A percentile compares a stretch with the other conserved stretches of the same genome.
Conservation (phyloP, 2,329 filamentous ascomycete species). For the Paraconiothyrium brasiliense region DNA sequence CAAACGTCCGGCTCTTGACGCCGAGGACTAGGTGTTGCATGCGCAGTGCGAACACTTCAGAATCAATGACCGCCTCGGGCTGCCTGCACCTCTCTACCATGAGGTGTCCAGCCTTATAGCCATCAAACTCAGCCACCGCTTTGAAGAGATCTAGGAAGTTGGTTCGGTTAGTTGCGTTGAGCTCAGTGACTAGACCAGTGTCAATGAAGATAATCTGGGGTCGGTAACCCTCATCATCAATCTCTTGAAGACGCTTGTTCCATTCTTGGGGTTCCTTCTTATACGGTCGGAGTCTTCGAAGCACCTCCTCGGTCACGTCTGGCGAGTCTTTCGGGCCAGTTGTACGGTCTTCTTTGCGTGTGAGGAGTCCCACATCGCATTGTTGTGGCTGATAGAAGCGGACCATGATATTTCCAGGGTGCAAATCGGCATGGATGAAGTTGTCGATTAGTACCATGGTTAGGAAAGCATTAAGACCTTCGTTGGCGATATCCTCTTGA, state of each 20-base stretch:
- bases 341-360: conserved; percentile 44
- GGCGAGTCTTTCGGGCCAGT: conserved; percentile 59
- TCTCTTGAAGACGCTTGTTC: conserved; percentile 75
- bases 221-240: conserved; percentile 87
- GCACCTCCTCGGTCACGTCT: conserved; percentile 88
- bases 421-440: conserved; percentile 94
- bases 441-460: conserved; percentile 98
- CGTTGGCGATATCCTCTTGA: conserved; percentile 91
- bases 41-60: conserved; percentile 90
- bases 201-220: conserved; percentile 98
- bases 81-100: conserved; percentile 97
- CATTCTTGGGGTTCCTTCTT: conserved; percentile 74
- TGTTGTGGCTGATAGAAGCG: conserved; percentile 89
- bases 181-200: conserved; percentile 91
- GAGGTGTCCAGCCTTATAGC: conserved; percentile 90
- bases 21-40: conserved; percentile 96
- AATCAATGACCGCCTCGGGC: conserved; percentile 86
- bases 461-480: conserved; percentile 93
- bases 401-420: conserved; percentile 99
- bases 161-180: conserved; percentile 82
- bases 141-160: conserved; percentile 98
- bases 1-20: conserved; percentile 90
- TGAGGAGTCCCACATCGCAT: conserved; percentile 69
- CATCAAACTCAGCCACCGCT: conserved; percentile 94
- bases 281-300: conserved; percentile 80